Percentiles rank a stretch among this genome's conserved stretches.
Conservation (phyloP, 2,329 filamentous ascomycete genomes). For the Aureobasidium namibiae region DNA sequence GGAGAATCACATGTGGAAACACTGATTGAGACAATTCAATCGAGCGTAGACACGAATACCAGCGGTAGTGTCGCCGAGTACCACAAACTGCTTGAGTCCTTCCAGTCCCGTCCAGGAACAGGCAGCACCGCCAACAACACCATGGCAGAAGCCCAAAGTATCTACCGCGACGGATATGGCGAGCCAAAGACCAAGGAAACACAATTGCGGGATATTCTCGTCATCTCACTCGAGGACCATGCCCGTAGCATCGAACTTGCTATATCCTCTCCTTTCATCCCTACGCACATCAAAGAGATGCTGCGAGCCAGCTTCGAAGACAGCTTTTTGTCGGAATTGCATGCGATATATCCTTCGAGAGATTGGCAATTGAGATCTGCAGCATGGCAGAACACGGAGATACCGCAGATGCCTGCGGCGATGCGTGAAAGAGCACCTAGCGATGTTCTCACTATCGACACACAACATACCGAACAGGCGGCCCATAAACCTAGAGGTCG, state of each 20-base stretch:
- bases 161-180: conserved; percentile 24
- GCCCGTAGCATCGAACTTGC: conserved; percentile 80
- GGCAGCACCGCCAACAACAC: neutral
- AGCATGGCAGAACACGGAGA: conserved; percentile 17
- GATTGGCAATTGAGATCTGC: conserved; percentile 21
- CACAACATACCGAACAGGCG: neutral
- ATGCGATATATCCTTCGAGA: conserved; percentile 29
- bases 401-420: neutral
- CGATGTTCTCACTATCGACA: neutral
- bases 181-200: conserved; percentile 39
- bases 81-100: conserved; percentile 55
- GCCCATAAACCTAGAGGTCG: neutral
- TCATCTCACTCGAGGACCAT: conserved; percentile 80
- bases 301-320: conserved; percentile 33
- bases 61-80: conserved; percentile 75
- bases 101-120: conserved; percentile 13
- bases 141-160: conserved; percentile 23
- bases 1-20: conserved; percentile 61
- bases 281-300: conserved; percentile 41
- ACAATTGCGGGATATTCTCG: conserved; percentile 65
- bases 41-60: conserved; percentile 65
- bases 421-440: neutral
- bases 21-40: conserved; percentile 66
- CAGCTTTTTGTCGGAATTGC: conserved; percentile 36
- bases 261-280: conserved; percentile 57